These are phyloP conservation scores for Fusarium cicatricum DNA, from an alignment of 2,329 filamentous ascomycete genomes.

Conservation along the genomic window DNA sequence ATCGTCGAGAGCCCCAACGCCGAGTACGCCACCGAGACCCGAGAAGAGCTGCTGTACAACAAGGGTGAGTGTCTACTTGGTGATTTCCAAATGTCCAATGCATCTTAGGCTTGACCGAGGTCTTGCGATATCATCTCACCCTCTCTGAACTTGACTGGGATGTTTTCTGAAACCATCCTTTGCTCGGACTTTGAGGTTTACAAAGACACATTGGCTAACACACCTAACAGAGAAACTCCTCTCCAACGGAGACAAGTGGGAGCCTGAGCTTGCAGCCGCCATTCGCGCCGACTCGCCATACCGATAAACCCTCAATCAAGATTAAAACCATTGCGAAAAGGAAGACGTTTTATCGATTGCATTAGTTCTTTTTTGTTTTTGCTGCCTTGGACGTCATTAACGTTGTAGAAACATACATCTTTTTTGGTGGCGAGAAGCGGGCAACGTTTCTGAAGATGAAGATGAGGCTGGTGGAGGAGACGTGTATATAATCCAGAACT, in stretches of 20 bases:
- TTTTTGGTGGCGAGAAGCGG: slow-evolving; percentile 22
- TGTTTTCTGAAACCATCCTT: too few relatives aligned
- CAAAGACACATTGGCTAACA: slow-evolving; percentile 34
- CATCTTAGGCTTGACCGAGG: slow-evolving; percentile 1
- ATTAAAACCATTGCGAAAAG: slow-evolving; percentile 22
- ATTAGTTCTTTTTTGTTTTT: slow-evolving; percentile 21
- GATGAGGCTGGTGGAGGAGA: slow-evolving; percentile 14
- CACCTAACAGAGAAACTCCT: slow-evolving; percentile 75
- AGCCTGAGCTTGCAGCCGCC: slow-evolving; percentile 91
- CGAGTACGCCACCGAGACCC: slow-evolving; percentile 71
- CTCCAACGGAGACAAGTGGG: slow-evolving; percentile 94
- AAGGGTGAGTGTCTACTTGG: slow-evolving; percentile 63
- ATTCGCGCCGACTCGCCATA: slow-evolving; percentile 95
- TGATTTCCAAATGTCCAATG: neutral
- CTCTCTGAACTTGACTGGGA: too few relatives aligned
- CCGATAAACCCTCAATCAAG: slow-evolving; percentile 61
- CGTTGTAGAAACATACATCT: slow-evolving; percentile 29
- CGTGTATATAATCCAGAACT: slow-evolving; percentile 44
- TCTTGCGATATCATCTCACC: neutral
- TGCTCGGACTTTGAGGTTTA: neutral
- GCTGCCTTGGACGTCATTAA: slow-evolving; percentile 16
- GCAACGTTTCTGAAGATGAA: slow-evolving; percentile 8
- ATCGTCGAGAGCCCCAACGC: slow-evolving; percentile 73
- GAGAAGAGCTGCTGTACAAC: slow-evolving; percentile 97
- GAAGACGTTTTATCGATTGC: slow-evolving; percentile 14